Evolutionary conservation across 352 stramenopile genomes (phyloP), one percentile per base, ranked within the genome.

Genomic region (Pythium graminicola): DNA sequence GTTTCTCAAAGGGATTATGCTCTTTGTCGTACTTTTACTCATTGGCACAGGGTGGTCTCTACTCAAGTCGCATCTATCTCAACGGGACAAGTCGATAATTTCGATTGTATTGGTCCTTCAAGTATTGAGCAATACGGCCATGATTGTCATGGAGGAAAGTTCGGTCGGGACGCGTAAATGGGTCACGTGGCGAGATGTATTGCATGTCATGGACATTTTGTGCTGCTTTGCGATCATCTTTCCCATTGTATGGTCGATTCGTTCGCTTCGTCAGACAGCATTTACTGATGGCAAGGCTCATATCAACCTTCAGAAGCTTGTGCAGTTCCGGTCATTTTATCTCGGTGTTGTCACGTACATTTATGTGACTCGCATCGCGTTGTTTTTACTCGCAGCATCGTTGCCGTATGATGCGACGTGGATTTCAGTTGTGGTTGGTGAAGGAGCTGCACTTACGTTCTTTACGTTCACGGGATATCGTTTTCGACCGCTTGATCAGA

Each of bases 1-100:
- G 42, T 98, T 96, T 52, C 65, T 98, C 16, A 98, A 98, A 62
- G 91, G 93, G 22, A 79, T 97, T 36, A 91, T 98, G 57, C 77
- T 99, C n/a, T 99, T 99, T 61, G 87, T 93, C 6, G 94, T 98
- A n/a, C 85, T 99, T 42, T 66, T 99, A 22, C 81, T 99, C 27
- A 97, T 99, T 62, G 96, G 96, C 48, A 97, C 89, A 45, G 96
- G 96, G 14, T 99, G 95, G 93, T 97, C 85, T 43, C 80, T 99
- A 39, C 70, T 99, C 44, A 99, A 99, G 73, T 92, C 95, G 32
- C 97, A 97, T 67, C 64, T 99, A 19, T 95, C 82, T 41, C 65
- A 78, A 49, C 67, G 75, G 42, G 96, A 99, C 71, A 98, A 98
- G 70, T 89, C 86, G 28, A 85, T 99, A 39, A 85, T 99, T 50